Conservation (phyloP, 768 basidiomycete species). For the Boletus reticulatus region DNA sequence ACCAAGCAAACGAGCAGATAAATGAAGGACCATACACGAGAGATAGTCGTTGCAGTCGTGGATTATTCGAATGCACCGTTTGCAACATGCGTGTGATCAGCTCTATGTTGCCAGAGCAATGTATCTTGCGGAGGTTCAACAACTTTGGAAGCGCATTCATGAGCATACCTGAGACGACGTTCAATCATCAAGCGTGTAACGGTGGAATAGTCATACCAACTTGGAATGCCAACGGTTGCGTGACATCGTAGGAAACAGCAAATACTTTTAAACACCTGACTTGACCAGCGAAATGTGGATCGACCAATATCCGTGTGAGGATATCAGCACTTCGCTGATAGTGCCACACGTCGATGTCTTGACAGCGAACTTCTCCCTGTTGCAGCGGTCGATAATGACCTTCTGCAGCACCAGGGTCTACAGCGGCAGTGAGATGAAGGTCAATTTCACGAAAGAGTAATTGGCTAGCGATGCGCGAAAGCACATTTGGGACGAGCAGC, state of each 20-base stretch:
- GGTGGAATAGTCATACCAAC: constrained; percentile 41
- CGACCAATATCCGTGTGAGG: constrained; percentile 61
- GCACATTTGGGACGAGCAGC: constrained; percentile 59
- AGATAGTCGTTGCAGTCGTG: constrained; percentile 55
- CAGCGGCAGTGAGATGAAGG: constrained; percentile 51
- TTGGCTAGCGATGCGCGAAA: constrained; percentile 69
- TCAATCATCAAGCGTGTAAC: neutral
- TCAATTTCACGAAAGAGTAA: constrained; percentile 63
- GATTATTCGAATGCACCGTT: constrained; percentile 49
- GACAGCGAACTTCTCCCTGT: constrained; percentile 10
- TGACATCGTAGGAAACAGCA: constrained; percentile 46
- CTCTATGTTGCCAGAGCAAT: constrained; percentile 56
- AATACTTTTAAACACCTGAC: constrained; percentile 60
- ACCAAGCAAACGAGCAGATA: neutral
- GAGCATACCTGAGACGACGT: constrained; percentile 51
- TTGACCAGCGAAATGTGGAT: constrained; percentile 54
- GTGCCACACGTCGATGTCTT: constrained; percentile 48
- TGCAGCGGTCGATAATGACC: constrained; percentile 10
- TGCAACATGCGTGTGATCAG: constrained; percentile 51
- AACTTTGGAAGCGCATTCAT: constrained; percentile 67
- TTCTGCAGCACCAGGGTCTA: constrained; percentile 23
- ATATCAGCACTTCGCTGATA: constrained; percentile 67
- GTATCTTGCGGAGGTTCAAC: constrained; percentile 54
- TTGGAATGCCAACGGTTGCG: constrained; percentile 59
- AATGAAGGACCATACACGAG: constrained; percentile 41